Base-by-base conservation (phyloP, 75 land plant genomes). In the Chamaecyparis obtusa region DNA sequence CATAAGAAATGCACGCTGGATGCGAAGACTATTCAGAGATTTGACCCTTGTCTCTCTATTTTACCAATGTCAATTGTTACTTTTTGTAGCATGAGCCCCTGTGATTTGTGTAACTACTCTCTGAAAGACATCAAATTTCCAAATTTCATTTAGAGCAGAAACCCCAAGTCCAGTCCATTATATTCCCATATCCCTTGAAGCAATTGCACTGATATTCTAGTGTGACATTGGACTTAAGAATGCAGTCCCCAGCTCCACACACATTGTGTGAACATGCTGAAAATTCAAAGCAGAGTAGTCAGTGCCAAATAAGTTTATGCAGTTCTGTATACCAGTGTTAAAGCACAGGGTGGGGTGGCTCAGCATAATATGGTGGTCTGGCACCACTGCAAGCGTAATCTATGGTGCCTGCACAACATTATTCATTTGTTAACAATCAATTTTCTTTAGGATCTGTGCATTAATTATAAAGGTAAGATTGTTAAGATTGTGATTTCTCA, bases 91-190 rank as follows among this genome's bases (percentile, higher is more conserved):
- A n/a, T n/a, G n/a, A n/a, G n/a, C n/a, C n/a, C n/a, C n/a, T n/a
- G n/a, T n/a, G n/a, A n/a, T n/a, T n/a, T n/a, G n/a, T n/a, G n/a
- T n/a, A n/a, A n/a, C n/a, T n/a, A n/a, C n/a, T n/a, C n/a, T n/a
- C n/a, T n/a, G n/a, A n/a, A n/a, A n/a, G n/a, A n/a, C n/a, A n/a
- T n/a, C n/a, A n/a, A n/a, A n/a, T n/a, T n/a, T n/a, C n/a, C n/a
- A n/a, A n/a, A n/a, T n/a, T n/a, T n/a, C n/a, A n/a, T 79, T 15
- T 79, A 3, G 44, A 13, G 44, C 82, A 79, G 82, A 39, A 79
- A 41, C 82, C 82, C 82, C 41, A 39, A 79, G 82, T 79, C 82
- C 15, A 41, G 39, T 21, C 41, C 82, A 39, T 79, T 21, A 79
- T 21, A 79, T 79, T 79, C 7, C 46, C 82, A 79, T 79, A 79